phyloP scores from a whole-genome alignment of 2,329 filamentous ascomycete genomes.

The Botrytis byssoidea region DNA sequence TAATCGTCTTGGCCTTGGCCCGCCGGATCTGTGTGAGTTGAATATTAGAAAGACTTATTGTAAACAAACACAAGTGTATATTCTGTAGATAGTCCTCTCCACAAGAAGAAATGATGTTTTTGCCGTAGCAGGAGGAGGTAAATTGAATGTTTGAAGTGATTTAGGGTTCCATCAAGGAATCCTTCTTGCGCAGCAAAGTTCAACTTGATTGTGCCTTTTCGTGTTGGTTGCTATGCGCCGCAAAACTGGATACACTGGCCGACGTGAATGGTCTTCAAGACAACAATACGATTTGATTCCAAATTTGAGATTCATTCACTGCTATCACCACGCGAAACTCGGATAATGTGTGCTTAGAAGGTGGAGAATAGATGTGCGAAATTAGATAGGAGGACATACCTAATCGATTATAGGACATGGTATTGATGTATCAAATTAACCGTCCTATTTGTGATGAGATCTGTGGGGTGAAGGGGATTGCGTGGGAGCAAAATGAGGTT shows the following conservation, averaged over 20 bases:
- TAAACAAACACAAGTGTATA: slow-evolving; percentile 25
- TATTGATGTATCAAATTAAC: slow-evolving; percentile 16
- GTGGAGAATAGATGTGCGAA: neutral
- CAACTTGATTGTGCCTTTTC: neutral
- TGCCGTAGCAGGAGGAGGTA: slow-evolving; percentile 33
- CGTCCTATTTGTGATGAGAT: slow-evolving; percentile 11
- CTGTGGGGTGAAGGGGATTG: slow-evolving; percentile 9
- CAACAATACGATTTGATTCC: slow-evolving; percentile 4
- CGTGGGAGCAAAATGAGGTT: slow-evolving; percentile 7
- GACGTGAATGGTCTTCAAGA: slow-evolving; percentile 12
- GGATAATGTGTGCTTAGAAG: slow-evolving; percentile 15
- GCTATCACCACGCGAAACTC: slow-evolving; percentile 6
- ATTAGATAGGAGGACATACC: slow-evolving; percentile 51
- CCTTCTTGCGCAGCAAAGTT: neutral
- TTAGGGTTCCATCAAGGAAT: slow-evolving; percentile 5
- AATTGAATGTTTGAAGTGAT: neutral
- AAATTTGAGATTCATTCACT: slow-evolving; percentile 8
- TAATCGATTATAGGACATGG: slow-evolving; percentile 73
- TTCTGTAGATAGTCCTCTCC: slow-evolving; percentile 15
- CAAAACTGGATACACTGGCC: neutral
- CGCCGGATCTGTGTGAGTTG: slow-evolving; percentile 29
- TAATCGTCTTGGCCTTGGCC: slow-evolving; percentile 54
- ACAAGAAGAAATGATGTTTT: slow-evolving; percentile 22
- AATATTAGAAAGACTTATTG: slow-evolving; percentile 29
- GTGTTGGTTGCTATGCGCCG: neutral